phyloP scores from a whole-genome alignment of 768 basidiomycete species.

The Agrocybe chaxingu region DNA sequence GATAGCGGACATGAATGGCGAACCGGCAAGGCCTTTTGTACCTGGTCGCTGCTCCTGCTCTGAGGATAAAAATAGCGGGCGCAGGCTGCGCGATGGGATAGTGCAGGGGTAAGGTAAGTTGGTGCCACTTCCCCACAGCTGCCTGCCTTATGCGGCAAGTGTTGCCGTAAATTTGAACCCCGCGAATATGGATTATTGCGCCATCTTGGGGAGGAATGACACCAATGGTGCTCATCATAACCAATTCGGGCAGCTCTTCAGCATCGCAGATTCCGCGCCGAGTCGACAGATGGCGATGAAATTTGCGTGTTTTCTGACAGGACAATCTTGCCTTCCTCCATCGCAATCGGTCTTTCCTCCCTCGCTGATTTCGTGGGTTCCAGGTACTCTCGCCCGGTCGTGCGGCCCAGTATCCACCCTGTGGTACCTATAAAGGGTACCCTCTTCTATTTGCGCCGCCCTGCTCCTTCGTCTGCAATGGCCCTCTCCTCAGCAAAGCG shows the following conservation, averaged over 20 bases:
- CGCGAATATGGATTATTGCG: conserved; percentile 11
- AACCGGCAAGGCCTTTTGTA: no score
- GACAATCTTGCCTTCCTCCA: neutral
- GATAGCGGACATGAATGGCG: no score
- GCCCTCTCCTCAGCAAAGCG: conserved; percentile 34
- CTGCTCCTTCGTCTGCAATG: conserved; percentile 15
- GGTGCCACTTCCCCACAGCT: no score
- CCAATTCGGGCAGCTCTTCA: neutral
- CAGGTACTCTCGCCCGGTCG: neutral
- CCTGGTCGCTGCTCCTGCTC: no score
- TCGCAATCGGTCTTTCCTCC: neutral
- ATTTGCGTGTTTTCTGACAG: no score
- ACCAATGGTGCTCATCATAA: conserved; percentile 18
- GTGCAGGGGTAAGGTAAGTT: no score
- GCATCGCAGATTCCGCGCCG: no score
- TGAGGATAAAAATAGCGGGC: no score
- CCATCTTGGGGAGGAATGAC: conserved; percentile 17
- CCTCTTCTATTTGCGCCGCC: conserved; percentile 3
- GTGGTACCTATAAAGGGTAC: conserved; percentile 1
- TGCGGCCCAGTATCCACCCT: no score
- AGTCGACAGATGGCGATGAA: no score
- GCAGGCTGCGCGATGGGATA: no score
- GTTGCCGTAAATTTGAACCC: neutral
- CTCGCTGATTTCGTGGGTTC: neutral
- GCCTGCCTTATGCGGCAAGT: neutral